Evolutionary conservation across 345 rosid species (phyloP).

Genomic region (Brassica incana): DNA sequence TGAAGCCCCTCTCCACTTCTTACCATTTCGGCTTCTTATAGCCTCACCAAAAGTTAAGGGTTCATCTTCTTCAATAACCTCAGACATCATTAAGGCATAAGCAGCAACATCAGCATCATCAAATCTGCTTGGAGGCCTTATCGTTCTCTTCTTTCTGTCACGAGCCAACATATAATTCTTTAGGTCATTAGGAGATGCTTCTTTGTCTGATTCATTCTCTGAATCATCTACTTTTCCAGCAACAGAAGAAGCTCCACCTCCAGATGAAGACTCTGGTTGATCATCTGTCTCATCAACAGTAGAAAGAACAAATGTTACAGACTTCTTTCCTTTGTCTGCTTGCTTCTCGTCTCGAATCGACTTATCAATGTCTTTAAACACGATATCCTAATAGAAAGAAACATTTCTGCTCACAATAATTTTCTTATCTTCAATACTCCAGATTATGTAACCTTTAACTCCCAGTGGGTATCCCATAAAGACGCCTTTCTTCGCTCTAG

Average conservation of each 20-base stretch:
- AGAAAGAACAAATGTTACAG: no score
- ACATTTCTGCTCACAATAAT: not conserved
- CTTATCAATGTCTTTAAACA: not conserved
- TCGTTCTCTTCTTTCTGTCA: not conserved
- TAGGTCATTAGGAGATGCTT: not conserved
- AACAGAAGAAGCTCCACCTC: not conserved
- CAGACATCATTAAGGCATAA: not conserved
- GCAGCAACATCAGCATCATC: not conserved
- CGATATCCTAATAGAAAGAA: no score
- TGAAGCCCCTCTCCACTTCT: not conserved
- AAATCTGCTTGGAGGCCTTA: not conserved
- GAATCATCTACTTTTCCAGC: not conserved
- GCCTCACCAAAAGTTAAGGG: not conserved
- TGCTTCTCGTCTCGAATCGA: not conserved
- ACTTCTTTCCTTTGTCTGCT: no score
- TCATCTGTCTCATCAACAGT: not conserved
- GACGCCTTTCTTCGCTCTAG: not conserved
- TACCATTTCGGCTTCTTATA: not conserved
- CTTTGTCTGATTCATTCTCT: not conserved
- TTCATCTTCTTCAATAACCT: not conserved
- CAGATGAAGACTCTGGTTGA: no score
- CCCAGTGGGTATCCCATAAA: not conserved
- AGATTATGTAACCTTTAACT: not conserved
- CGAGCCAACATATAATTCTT: not conserved
- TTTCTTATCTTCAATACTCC: not conserved